Percentiles rank a stretch among this genome's conserved stretches.
These are phyloP conservation scores for Dryas integrifolia DNA, from an alignment of 331 rosid species.

Conservation along the genomic window DNA sequence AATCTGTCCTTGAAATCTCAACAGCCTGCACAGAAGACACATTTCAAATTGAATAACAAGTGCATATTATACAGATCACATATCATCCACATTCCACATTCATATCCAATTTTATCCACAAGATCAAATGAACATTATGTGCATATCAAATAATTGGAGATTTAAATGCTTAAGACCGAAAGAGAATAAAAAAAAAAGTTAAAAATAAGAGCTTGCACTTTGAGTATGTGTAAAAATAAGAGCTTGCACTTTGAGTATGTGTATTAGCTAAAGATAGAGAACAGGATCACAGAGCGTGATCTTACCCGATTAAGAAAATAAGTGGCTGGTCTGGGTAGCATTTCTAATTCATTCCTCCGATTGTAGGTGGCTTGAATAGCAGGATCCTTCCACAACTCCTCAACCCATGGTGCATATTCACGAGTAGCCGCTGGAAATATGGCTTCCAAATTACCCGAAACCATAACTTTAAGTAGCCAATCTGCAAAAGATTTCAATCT, in stretches of 20 bases:
- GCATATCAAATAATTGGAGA: slow-evolving; percentile 1
- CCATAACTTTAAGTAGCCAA: slow-evolving; percentile 64
- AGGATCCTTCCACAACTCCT: slow-evolving; percentile 73
- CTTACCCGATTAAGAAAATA: slow-evolving; percentile 80
- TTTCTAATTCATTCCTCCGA: slow-evolving; percentile 68
- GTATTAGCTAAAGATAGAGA: neutral
- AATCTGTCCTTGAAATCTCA: slow-evolving; percentile 70
- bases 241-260: neutral
- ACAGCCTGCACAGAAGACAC: slow-evolving; percentile 51
- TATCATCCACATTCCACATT: slow-evolving; percentile 18
- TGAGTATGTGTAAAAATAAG: neutral
- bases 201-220: neutral
- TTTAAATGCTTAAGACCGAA: neutral
- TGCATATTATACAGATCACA: neutral
- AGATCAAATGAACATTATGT: neutral
- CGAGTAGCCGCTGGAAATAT: slow-evolving; percentile 64
- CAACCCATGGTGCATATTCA: slow-evolving; percentile 59
- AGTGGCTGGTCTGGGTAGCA: slow-evolving; percentile 72
- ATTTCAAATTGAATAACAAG: slow-evolving; percentile 18
- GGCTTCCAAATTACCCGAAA: slow-evolving; percentile 61
- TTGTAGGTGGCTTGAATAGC: slow-evolving; percentile 88
- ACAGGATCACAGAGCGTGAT: slow-evolving; percentile 7
- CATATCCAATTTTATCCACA: slow-evolving; percentile 10
- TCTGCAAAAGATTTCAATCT: slow-evolving; percentile 66
- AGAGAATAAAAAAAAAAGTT: neutral